A percentile compares a stretch with the other conserved stretches of the same genome.
Evolutionary conservation across 495 filamentous ascomycete species (phyloP).

Genomic region (Aspergillus coremiiformis): DNA sequence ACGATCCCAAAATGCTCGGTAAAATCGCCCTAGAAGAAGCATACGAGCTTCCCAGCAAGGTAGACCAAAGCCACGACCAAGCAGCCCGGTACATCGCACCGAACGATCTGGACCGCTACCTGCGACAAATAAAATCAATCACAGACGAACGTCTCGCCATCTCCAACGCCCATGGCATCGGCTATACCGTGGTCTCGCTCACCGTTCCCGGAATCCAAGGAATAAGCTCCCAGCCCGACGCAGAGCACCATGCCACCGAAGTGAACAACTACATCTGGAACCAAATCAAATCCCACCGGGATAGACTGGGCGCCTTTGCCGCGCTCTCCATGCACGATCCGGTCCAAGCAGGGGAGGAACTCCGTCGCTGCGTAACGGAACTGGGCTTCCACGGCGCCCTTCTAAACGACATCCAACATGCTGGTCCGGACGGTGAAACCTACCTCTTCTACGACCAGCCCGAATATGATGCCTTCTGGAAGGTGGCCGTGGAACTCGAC

Average conservation of each 20-base stretch:
- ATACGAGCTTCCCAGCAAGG: conserved; percentile 20
- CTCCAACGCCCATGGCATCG: conserved; percentile 45
- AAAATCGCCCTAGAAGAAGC: conserved; percentile 34
- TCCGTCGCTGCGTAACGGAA: conserved; percentile 40
- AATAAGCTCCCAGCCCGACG: conserved; percentile 18
- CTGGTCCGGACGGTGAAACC: conserved; percentile 29
- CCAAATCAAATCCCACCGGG: conserved; percentile 35
- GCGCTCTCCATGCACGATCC: conserved; percentile 37
- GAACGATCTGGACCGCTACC: conserved; percentile 13
- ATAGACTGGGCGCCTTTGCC: conserved; percentile 43
- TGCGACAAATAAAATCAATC: conserved; percentile 27
- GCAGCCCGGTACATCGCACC: conserved; percentile 18
- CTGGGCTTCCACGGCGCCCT: conserved; percentile 44
- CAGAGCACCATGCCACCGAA: conserved; percentile 20
- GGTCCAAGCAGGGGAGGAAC: conserved; percentile 36
- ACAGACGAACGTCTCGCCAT: conserved; percentile 31
- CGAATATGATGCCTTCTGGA: conserved; percentile 45
- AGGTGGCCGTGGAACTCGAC: conserved; percentile 36
- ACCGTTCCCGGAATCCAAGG: conserved; percentile 44
- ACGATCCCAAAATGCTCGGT: conserved; percentile 21
- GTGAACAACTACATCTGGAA: conserved; percentile 43
- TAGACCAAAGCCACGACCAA: conserved; percentile 19
- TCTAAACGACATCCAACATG: conserved; percentile 40
- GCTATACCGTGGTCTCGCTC: conserved; percentile 44
- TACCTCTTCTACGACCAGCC: conserved; percentile 42